Percentiles rank a stretch among this genome's conserved stretches.
phyloP scores from a whole-genome alignment of 2,329 filamentous ascomycete genomes.

The Colletotrichum godetiae region DNA sequence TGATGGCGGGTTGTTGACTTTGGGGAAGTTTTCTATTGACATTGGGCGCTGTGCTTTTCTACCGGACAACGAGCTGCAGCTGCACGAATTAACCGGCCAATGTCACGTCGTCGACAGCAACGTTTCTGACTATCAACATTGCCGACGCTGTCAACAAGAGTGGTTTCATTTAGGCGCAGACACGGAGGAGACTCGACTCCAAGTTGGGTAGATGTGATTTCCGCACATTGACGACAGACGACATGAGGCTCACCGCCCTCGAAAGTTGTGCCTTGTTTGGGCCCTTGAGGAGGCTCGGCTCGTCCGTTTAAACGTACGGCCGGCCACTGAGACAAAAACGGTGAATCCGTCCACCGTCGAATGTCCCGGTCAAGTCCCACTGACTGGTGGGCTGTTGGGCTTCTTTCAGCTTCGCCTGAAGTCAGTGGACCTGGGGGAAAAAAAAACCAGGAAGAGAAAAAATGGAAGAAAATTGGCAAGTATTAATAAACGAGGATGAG shows the following conservation, averaged over 20 bases:
- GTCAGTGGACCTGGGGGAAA: neutral
- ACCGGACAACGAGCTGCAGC: constrained; percentile 31
- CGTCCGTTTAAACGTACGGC: constrained; percentile 20
- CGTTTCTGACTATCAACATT: neutral
- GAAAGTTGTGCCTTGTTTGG: constrained; percentile 15
- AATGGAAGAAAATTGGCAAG: neutral
- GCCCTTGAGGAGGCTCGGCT: constrained; percentile 6
- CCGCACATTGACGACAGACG: neutral
- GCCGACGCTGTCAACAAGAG: neutral
- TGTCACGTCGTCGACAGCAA: constrained; percentile 7
- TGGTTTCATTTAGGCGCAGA: neutral
- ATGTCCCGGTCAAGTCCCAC: constrained; percentile 18
- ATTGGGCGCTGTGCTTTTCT: constrained; percentile 7
- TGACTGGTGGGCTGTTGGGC: neutral
- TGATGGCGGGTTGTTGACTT: constrained; percentile 30
- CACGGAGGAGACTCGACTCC: no score
- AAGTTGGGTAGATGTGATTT: no score
- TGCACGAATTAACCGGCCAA: neutral
- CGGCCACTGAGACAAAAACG: constrained; percentile 16
- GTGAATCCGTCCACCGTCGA: constrained; percentile 2
- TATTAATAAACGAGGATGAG: neutral
- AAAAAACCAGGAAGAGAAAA: neutral
- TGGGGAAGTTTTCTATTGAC: constrained; percentile 19
- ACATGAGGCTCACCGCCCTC: constrained; percentile 4
- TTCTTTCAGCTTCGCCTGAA: constrained; percentile 27